Evolutionary conservation across 2,329 filamentous ascomycete species (phyloP).

Genomic region (Xylariaceae sp.): DNA sequence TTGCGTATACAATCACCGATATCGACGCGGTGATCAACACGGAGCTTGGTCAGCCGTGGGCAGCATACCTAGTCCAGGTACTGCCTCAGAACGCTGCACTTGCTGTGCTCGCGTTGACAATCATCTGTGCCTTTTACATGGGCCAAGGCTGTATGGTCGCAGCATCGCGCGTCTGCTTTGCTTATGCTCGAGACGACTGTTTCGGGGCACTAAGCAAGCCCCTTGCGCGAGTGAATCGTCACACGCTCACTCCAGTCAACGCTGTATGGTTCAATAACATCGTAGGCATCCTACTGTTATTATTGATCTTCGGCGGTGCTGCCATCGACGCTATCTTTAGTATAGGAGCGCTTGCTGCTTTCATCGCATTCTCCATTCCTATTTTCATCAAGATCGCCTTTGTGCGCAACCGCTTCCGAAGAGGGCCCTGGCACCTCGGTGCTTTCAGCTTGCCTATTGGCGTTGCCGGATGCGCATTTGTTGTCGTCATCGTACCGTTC

Average conservation of each 20-base stretch:
- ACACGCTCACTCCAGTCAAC: conserved; percentile 64
- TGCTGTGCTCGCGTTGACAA: conserved; percentile 61
- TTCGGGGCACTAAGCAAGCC: conserved; percentile 54
- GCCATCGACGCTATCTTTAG: conserved; percentile 67
- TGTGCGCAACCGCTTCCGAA: conserved; percentile 60
- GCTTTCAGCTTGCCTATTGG: conserved; percentile 55
- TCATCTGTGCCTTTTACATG: conserved; percentile 67
- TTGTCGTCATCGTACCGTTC: conserved; percentile 64
- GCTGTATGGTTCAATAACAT: conserved; percentile 63
- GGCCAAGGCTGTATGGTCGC: conserved; percentile 69
- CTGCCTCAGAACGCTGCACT: conserved; percentile 57
- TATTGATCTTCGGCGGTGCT: conserved; percentile 61
- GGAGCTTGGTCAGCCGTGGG: conserved; percentile 64
- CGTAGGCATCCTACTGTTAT: conserved; percentile 56
- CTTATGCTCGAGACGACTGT: conserved; percentile 68
- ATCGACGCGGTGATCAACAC: conserved; percentile 56
- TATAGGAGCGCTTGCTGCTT: conserved; percentile 66
- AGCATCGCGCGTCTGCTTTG: conserved; percentile 64
- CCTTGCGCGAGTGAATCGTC: conserved; percentile 57
- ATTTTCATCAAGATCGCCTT: conserved; percentile 57
- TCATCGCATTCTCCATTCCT: conserved; percentile 57
- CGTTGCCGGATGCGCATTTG: conserved; percentile 53
- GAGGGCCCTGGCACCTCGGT: conserved; percentile 67
- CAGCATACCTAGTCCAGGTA: conserved; percentile 64
- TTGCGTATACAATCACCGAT: conserved; percentile 67